Evolutionary conservation across 345 rosid genomes (phyloP), one percentile per base, ranked within the genome.

Genomic region (Gynandropsis gynandra): DNA sequence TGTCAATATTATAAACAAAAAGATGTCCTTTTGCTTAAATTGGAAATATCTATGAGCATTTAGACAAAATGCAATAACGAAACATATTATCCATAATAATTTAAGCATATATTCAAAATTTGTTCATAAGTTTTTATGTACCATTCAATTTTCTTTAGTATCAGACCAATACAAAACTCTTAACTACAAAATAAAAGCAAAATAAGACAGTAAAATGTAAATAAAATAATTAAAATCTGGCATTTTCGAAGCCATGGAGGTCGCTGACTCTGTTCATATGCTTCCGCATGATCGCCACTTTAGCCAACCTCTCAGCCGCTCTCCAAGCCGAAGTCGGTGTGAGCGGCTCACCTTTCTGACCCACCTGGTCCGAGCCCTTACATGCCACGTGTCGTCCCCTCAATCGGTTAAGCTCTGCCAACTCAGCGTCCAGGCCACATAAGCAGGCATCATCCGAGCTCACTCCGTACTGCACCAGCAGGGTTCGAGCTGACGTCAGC

Each of bases 261-360:
- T 89, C 97, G 61, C 97, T 82, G 19, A 89, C 95, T 64, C 92
- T 77, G 61, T 89, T 89, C 95, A 89, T 71, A 49, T 87, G 89
- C 66, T 85, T 89, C 70, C 81, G 82, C 95, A 71, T 89, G 6
- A 85, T 77, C 21, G 97, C 97, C 52, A 89, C 79, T 56, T 89
- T 85, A 65, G 97, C 97, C 78, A 89, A 80, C 59, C 85, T 76
- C 65, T 89, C 97, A 10, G 97, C 97, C 16, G 93, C 89, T 64
- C 82, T 68, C 97, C 97, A 89, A 16, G 89, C 97, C 56, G 97
- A 88, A 31, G 89, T 82, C 62, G 95, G 92, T 38, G 97, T 88
- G 2, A 82, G 73, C 62, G 78, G 73, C 81, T 82, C 95, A 13
- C 20, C 7, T 73, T 80, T 82, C 48, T 75, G 78, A 21, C 49